Evolutionary conservation across 805 yeast species (phyloP).

Genomic region (Lachancea thermotolerans): DNA sequence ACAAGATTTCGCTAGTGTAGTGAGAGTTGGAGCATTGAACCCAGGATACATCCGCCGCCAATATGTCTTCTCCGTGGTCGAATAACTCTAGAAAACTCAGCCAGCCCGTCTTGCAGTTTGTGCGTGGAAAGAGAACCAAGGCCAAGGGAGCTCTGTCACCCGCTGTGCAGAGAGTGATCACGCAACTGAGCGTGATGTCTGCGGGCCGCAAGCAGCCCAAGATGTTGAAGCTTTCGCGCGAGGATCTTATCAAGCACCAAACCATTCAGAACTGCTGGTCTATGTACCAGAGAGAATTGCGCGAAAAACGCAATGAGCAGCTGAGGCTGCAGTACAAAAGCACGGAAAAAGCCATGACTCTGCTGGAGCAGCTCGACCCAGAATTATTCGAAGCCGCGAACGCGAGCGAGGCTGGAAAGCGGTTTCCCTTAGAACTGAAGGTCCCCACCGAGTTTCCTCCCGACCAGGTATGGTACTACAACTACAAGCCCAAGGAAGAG

Average conservation of each 20-base stretch:
- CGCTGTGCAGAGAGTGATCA: conserved; percentile 41
- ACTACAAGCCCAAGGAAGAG: conserved; percentile 18
- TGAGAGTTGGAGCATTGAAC: too few relatives aligned
- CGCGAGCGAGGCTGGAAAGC: conserved; percentile 43
- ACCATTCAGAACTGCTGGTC: conserved; percentile 82
- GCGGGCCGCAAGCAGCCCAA: conserved; percentile 87
- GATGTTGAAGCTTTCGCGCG: conserved; percentile 57
- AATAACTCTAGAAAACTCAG: conserved; percentile 2
- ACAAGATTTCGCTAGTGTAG: too few relatives aligned
- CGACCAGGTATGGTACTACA: conserved; percentile 67
- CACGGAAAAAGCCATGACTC: conserved; percentile 67
- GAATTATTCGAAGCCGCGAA: conserved; percentile 59
- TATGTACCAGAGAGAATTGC: conserved; percentile 46
- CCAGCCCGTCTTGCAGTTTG: conserved; percentile 19
- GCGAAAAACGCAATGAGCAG: conserved; percentile 36
- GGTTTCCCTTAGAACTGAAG: conserved; percentile 78
- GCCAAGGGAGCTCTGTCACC: conserved; percentile 36
- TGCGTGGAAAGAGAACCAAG: conserved; percentile 47
- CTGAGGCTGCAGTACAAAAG: conserved; percentile 56
- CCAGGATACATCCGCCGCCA: too few relatives aligned
- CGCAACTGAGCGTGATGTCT: conserved; percentile 68
- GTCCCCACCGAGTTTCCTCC: conserved; percentile 91
- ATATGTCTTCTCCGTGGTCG: not conserved
- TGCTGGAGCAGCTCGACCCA: conserved; percentile 46
- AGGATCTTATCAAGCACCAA: conserved; percentile 80